Conservation (phyloP, 257 asterid species). For the Rauvolfia tetraphylla region DNA sequence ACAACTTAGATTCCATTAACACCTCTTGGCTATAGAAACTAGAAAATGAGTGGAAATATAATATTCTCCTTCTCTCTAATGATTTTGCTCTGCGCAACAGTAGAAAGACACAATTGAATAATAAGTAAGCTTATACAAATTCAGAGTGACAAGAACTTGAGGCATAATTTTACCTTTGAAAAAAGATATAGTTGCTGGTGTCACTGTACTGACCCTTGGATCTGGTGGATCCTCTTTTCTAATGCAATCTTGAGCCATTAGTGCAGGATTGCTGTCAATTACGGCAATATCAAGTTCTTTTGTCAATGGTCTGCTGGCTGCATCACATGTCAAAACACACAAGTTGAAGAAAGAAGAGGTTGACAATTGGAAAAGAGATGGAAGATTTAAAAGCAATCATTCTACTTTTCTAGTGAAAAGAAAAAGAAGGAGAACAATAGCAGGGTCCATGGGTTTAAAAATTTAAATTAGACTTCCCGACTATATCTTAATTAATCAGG, state of each 20-base stretch:
- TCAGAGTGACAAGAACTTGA: slow-evolving; percentile 3
- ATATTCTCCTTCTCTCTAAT: neutral
- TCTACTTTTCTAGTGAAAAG: neutral
- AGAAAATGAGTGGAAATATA: neutral
- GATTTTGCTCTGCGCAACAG: neutral
- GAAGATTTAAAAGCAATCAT: neutral
- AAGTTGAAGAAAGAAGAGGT: neutral
- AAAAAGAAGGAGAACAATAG: neutral
- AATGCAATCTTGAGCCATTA: slow-evolving; percentile 44
- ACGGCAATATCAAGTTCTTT: slow-evolving; percentile 71
- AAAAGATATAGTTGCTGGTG: slow-evolving; percentile 76
- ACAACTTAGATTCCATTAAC: neutral
- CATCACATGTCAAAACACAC: slow-evolving; percentile 26
- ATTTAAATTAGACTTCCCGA: neutral
- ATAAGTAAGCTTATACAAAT: slow-evolving; percentile 1
- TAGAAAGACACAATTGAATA: neutral
- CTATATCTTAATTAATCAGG: neutral
- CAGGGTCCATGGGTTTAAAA: neutral
- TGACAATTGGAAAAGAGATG: neutral
- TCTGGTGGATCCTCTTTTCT: slow-evolving; percentile 82
- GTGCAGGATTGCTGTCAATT: slow-evolving; percentile 93
- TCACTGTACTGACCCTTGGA: slow-evolving; percentile 97
- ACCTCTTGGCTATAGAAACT: neutral
- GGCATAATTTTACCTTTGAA: slow-evolving; percentile 57
- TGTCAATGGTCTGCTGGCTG: slow-evolving; percentile 83